Conservation (phyloP, 768 basidiomycete genomes). For the Lentinula boryana region DNA sequence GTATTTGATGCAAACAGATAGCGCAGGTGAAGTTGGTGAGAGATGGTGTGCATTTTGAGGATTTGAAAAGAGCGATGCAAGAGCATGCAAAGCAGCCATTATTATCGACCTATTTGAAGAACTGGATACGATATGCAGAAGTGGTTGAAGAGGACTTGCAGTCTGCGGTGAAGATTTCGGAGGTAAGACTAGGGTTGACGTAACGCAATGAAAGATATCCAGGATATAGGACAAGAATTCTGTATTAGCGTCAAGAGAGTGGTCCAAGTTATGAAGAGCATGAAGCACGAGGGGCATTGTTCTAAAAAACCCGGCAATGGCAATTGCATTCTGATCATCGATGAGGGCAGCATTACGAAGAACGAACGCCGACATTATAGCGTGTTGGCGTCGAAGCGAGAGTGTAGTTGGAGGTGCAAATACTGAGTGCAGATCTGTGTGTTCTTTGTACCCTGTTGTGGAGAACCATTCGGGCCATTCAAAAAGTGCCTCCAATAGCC, state of each 20-base stretch:
- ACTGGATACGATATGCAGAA: slow-evolving; percentile 47
- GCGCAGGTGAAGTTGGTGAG: slow-evolving; percentile 47
- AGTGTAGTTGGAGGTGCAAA: slow-evolving; percentile 52
- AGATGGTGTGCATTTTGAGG: slow-evolving; percentile 53
- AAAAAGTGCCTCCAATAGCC: slow-evolving; percentile 77
- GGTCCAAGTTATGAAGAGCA: slow-evolving; percentile 56
- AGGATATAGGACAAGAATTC: slow-evolving; percentile 70
- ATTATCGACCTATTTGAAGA: slow-evolving; percentile 75
- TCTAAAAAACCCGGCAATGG: slow-evolving; percentile 52
- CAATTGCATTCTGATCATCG: slow-evolving; percentile 52
- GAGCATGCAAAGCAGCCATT: slow-evolving; percentile 52
- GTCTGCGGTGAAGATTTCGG: slow-evolving; percentile 24
- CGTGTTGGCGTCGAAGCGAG: slow-evolving; percentile 59
- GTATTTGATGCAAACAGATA: slow-evolving; percentile 61
- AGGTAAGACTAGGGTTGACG: slow-evolving; percentile 34
- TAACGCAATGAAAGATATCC: slow-evolving; percentile 65
- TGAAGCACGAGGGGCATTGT: slow-evolving; percentile 63
- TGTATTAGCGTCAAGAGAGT: slow-evolving; percentile 55
- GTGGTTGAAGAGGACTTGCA: slow-evolving; percentile 48
- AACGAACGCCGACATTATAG: slow-evolving; percentile 80
- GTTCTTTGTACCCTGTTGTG: slow-evolving; percentile 47
- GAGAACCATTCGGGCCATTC: slow-evolving; percentile 88
- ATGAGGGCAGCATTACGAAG: slow-evolving; percentile 81
- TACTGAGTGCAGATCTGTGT: slow-evolving; percentile 34
- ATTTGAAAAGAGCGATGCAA: slow-evolving; percentile 59